Evolutionary conservation across 768 basidiomycete genomes (phyloP), one percentile per base, ranked within the genome.

Genomic region (Strobilomyces confusus): DNA sequence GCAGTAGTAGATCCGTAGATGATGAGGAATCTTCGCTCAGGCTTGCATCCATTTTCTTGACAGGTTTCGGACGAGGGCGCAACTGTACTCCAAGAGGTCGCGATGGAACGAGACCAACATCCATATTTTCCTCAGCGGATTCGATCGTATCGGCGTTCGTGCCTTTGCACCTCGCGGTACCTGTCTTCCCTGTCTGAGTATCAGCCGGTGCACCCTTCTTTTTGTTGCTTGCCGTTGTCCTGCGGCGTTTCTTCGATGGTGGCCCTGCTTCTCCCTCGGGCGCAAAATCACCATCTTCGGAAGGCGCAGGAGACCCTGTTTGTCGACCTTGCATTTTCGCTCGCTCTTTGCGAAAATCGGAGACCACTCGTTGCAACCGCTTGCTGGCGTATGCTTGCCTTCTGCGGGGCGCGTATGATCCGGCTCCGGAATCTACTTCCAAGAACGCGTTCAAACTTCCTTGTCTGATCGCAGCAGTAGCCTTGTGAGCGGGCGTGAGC

Each of bases 331-430:
- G 58, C 26, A 36, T 29, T 52, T 61, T 52, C n/a, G 58, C 46
- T 44, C 62, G 72, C 56, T 72, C 63, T 56, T 82, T 86, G 51
- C 89, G 78, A 64, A 87, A 90, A 54, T 89, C 89, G 25, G 81
- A 76, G n/a, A 93, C 86, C 9, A 92, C 87, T 65, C 92, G 79
- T 65, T 95, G 90, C 53, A 97, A 72, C 9, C 94, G 81, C 70
- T 92, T 95, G 67, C 88, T 91, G 4, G 86, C 73, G 60, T 95
- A 95, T 5, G 84, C 88, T 58, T 89, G 86, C 34, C 89, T 80
- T 63, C 86, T 83, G 37, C 87, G 78, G 1, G 94, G 94, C 6
- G 84, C 92, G 61, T 79, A 75, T 41, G 83, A 82, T 17, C 86
- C 88, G 54, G 77, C 79, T 6, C 86, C 89, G 6, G 79, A 73